Conservation (phyloP, 2,329 filamentous ascomycete species). For the Achaetomium macrosporum region DNA sequence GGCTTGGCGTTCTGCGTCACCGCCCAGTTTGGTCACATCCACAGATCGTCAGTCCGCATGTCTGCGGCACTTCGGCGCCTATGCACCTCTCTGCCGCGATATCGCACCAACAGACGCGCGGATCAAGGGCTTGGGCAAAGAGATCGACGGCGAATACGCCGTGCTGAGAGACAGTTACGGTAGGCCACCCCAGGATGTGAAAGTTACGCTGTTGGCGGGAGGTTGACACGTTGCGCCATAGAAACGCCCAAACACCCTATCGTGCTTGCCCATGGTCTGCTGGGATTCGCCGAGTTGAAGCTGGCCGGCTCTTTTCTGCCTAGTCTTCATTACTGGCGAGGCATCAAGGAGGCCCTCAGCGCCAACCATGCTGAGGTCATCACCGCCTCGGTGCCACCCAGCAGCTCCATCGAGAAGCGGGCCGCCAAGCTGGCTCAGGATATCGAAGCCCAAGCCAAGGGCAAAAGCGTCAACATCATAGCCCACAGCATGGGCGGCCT, state of each 20-base stretch:
- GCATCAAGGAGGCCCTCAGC: constrained; percentile 53
- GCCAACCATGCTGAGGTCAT: constrained; percentile 51
- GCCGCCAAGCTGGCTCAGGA: constrained; percentile 51
- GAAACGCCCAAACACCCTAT: constrained; percentile 55
- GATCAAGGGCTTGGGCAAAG: constrained; percentile 19
- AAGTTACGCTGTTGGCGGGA: not conserved
- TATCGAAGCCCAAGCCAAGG: constrained; percentile 42
- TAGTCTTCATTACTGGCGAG: constrained; percentile 58
- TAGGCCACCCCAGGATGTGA: constrained; percentile 1
- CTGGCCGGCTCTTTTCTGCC: constrained; percentile 46
- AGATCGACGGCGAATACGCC: constrained; percentile 24
- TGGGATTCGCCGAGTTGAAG: constrained; percentile 56
- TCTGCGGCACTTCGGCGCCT: constrained; percentile 9
- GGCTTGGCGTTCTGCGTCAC: constrained; percentile 1
- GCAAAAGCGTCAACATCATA: constrained; percentile 66
- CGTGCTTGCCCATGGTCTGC: constrained; percentile 59
- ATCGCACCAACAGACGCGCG: constrained; percentile 17
- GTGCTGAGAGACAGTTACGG: constrained; percentile 21
- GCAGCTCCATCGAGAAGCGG: constrained; percentile 54
- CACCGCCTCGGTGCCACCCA: constrained; percentile 56
- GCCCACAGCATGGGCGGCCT: constrained; percentile 64
- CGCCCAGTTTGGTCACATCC: not conserved
- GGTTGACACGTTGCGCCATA: constrained; percentile 25
- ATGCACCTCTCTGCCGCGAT: constrained; percentile 12
- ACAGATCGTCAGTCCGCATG: constrained; percentile 3